Conservation (phyloP, 768 basidiomycete genomes). For the Auricularia auricula-judae region DNA sequence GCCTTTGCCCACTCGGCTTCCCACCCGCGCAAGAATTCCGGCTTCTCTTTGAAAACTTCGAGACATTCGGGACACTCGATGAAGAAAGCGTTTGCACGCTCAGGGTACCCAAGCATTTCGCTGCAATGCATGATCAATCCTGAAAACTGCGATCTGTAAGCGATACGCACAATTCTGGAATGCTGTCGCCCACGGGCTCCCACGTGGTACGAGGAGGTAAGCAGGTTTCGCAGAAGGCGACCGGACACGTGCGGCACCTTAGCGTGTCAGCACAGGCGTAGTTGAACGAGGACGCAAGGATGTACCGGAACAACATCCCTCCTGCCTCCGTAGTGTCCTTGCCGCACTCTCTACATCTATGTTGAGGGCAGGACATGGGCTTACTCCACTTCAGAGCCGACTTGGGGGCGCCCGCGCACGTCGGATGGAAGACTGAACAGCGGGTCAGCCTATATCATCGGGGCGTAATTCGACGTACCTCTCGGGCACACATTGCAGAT, state of each 20-base stretch:
- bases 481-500: constrained; percentile 42
- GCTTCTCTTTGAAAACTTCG: background rate
- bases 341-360: constrained; percentile 34
- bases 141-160: background rate
- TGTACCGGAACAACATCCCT: constrained; percentile 48
- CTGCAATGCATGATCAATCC: background rate
- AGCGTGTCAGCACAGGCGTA: background rate
- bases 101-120: background rate
- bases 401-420: constrained; percentile 30
- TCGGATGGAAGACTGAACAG: constrained; percentile 40
- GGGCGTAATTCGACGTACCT: constrained; percentile 23
- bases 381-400: constrained; percentile 16
- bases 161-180: background rate
- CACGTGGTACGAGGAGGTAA: constrained; percentile 21
- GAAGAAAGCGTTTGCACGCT: background rate
- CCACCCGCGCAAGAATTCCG: background rate
- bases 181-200: background rate
- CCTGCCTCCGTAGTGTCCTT: constrained; percentile 37
- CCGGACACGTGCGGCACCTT: constrained; percentile 49
- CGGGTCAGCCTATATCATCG: background rate
- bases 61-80: background rate
- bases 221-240: constrained; percentile 54
- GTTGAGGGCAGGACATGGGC: constrained; percentile 34
- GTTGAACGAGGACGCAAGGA: background rate
- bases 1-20: background rate